Evolutionary conservation across 78 protist species (phyloP).

Genomic region (Planoprotostelium fungivorum): DNA sequence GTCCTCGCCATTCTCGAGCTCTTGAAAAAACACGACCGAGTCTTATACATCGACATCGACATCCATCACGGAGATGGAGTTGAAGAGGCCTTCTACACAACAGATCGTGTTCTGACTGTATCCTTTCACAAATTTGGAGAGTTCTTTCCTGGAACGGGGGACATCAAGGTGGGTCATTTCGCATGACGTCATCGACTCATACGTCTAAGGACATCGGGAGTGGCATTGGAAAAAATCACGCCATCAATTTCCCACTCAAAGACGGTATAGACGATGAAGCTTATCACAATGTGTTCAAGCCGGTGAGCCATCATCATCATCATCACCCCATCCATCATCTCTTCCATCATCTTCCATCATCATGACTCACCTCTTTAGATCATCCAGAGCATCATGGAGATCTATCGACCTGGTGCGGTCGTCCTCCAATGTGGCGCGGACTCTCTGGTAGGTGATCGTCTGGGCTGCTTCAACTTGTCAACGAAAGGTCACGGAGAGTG

Average conservation of each 20-base stretch:
- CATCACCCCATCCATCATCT: not conserved
- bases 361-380: not conserved
- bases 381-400: constrained; percentile 70
- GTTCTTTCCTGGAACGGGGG: constrained; percentile 98
- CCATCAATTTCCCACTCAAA: constrained; percentile 95
- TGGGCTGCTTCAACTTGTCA: constrained; percentile 96
- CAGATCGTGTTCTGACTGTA: constrained; percentile 95
- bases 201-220: constrained; percentile 81
- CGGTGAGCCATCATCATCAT: constrained; percentile 47
- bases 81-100: constrained; percentile 91
- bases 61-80: constrained; percentile 94
- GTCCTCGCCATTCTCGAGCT: constrained; percentile 96
- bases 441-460: constrained; percentile 94
- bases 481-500: constrained; percentile 86
- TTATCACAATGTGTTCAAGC: constrained; percentile 85
- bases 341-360: not conserved
- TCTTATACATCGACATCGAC: constrained; percentile 98
- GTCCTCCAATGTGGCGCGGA: constrained; percentile 99
- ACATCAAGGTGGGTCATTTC: constrained; percentile 13
- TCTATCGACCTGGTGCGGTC: constrained; percentile 87
- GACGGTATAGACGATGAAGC: constrained; percentile 96
- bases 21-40: constrained; percentile 88
- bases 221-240: constrained; percentile 80
- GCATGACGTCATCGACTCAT: not conserved
- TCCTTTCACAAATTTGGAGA: constrained; percentile 96